These are phyloP conservation scores for Plasmopara viticola DNA, from an alignment of 352 stramenopile genomes.

Conservation along the genomic window DNA sequence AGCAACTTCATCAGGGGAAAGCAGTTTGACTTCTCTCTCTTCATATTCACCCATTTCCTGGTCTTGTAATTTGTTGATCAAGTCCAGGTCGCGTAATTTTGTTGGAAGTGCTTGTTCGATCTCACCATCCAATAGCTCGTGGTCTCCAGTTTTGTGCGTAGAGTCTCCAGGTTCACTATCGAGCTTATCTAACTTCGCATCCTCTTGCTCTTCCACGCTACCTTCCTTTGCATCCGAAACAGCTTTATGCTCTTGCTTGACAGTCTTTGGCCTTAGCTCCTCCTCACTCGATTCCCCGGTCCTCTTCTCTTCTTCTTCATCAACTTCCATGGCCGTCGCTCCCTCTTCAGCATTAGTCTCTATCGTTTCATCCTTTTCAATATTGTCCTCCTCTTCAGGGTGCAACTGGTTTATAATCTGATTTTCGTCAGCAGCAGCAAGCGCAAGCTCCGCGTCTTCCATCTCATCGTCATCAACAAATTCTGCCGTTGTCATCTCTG, in stretches of 20 bases:
- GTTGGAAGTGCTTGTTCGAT: conserved; percentile 22
- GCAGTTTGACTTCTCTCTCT: conserved; percentile 31
- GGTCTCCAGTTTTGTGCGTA: conserved; percentile 11
- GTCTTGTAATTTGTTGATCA: conserved; percentile 25
- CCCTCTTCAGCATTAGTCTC: conserved; percentile 31
- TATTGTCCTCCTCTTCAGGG: conserved; percentile 39
- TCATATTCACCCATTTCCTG: conserved; percentile 32
- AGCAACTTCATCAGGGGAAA: conserved; percentile 64
- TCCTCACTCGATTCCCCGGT: conserved; percentile 26
- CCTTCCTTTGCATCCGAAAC: conserved; percentile 16
- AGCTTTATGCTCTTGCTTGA: conserved; percentile 25
- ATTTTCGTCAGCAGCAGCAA: conserved; percentile 62
- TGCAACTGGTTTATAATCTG: conserved; percentile 52
- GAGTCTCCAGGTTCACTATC: conserved; percentile 24
- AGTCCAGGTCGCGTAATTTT: conserved; percentile 32
- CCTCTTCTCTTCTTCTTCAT: conserved; percentile 51
- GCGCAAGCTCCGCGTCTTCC: conserved; percentile 56
- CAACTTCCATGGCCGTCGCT: conserved; percentile 54
- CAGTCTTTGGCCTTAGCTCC: conserved; percentile 26
- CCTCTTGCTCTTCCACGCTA: conserved; percentile 16
- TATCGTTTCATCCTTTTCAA: conserved; percentile 36
- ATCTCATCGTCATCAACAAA: conserved; percentile 61
- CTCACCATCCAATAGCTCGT: conserved; percentile 36
- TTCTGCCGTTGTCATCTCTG: conserved; percentile 51
- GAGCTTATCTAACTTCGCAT: conserved; percentile 17